Base-by-base conservation (phyloP, 305 asterid genomes). In the Ajuga reptans region DNA sequence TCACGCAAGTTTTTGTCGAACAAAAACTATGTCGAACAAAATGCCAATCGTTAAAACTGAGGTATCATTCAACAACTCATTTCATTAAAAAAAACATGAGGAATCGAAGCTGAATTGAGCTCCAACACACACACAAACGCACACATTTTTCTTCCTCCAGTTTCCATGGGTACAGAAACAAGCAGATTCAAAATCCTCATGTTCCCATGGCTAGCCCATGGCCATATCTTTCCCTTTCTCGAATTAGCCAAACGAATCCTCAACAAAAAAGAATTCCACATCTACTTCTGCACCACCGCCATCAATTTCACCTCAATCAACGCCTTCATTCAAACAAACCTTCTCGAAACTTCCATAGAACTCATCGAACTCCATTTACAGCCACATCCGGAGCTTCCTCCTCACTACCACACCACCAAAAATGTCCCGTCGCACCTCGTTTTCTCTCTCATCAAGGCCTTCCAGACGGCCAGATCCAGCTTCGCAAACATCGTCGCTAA, bases 371-470 rank as follows among this genome's bases (percentile, higher is more conserved):
- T 73, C 6, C 66, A 77, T 6, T 18, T 80, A 10, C 66, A 69
- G 11, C 47, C 68, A 16, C 11, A 10, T 0, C 71, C 64, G n/a
- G 64, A 66, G 2, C 79, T 77, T 52, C 82, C 82, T 10, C 72
- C 84, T 12, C 71, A 77, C 18, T 71, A 60, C 56, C 82, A 80
- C 57, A 80, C 82, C 0, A 63, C 69, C 43, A 63, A 63, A 39
- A 74, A 74, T 14, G 27, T 74, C 36, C 78, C 75, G 1, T 11
- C 62, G 31, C 6, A 72, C 39, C 78, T 79, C 10, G 49, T 12
- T 12, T 24, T 50, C 9, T 39, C 63, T 6, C 83, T 79, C 4
- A 3, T 41, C 15, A 15, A 58, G 17, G 79, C 79, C 43, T 69
- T 78, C 37, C 75, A 78, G 42, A 65, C 65, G 61, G 36, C 79